phyloP scores from a whole-genome alignment of 306 rosid genomes.

The Cicer yamashitae region DNA sequence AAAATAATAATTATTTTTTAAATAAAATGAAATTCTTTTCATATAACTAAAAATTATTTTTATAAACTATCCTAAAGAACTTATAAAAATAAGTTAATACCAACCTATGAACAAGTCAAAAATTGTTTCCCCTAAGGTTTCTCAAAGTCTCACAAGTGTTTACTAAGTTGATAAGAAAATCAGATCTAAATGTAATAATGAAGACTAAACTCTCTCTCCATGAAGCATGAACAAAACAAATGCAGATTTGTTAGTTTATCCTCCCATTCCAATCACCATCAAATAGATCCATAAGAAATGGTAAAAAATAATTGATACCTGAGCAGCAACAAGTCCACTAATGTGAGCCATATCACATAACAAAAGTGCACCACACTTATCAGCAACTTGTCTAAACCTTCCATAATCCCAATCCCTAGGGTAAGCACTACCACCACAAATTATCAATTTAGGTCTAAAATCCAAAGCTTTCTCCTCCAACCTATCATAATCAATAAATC shows the following conservation, averaged over 20 bases:
- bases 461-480: conserved; percentile 96
- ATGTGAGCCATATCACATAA: conserved; percentile 96
- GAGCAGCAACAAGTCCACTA: conserved; percentile 95
- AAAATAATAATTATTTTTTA: too few species aligned
- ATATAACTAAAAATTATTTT: too few species aligned
- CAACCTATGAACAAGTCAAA: too few species aligned
- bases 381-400: conserved; percentile 67
- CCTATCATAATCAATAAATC: conserved; percentile 76
- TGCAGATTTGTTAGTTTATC: background rate
- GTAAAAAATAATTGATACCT: conserved; percentile 48
- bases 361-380: conserved; percentile 85
- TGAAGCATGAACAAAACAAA: background rate
- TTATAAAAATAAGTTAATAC: too few species aligned
- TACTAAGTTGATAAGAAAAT: background rate
- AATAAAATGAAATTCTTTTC: too few species aligned
- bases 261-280: background rate
- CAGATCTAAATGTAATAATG: background rate
- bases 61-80: too few species aligned
- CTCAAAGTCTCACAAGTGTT: too few species aligned
- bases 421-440: conserved; percentile 94
- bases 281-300: background rate
- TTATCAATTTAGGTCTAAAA: conserved; percentile 81
- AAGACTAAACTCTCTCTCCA: too few species aligned
- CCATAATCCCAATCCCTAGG: conserved; percentile 93
- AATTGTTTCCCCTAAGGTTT: too few species aligned